A percentile compares a stretch with the other conserved stretches of the same genome.
Evolutionary conservation across 164 flowering plant genomes (phyloP).

Genomic region (Annona cherimola): DNA sequence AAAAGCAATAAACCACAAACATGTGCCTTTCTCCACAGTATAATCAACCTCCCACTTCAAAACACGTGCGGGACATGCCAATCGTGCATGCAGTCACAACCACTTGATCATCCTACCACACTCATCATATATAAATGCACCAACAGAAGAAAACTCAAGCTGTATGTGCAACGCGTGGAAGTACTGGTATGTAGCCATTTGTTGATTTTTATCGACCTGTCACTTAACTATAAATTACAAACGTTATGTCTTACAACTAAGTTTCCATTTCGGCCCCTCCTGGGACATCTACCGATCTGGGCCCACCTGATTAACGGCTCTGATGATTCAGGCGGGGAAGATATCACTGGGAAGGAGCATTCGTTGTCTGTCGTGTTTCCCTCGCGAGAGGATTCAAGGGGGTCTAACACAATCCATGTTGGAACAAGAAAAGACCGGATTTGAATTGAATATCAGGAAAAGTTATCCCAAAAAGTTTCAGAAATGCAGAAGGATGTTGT

Average conservation of each 20-base stretch:
- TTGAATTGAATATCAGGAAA: slow-evolving; percentile 13
- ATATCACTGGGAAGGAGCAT: not conserved
- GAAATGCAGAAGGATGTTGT: slow-evolving; percentile 8
- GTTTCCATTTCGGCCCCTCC: no score
- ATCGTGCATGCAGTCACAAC: no score
- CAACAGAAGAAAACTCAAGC: no score
- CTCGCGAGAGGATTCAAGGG: not conserved
- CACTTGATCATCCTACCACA: not conserved
- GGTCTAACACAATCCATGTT: not conserved
- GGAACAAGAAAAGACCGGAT: slow-evolving; percentile 17
- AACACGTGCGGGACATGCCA: no score
- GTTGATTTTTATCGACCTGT: no score
- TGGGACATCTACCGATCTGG: not conserved
- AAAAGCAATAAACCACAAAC: not conserved
- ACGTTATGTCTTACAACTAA: no score
- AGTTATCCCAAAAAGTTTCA: slow-evolving; percentile 8
- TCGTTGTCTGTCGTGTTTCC: not conserved
- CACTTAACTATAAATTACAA: no score
- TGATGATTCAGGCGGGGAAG: not conserved
- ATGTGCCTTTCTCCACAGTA: not conserved
- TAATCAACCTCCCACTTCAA: not conserved
- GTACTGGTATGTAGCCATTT: no score
- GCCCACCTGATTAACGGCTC: not conserved
- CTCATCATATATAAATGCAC: not conserved
- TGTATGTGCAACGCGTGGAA: no score